These are phyloP conservation scores for Penicillium pulvis DNA, from an alignment of 495 filamentous ascomycete species.

Conservation along the genomic window DNA sequence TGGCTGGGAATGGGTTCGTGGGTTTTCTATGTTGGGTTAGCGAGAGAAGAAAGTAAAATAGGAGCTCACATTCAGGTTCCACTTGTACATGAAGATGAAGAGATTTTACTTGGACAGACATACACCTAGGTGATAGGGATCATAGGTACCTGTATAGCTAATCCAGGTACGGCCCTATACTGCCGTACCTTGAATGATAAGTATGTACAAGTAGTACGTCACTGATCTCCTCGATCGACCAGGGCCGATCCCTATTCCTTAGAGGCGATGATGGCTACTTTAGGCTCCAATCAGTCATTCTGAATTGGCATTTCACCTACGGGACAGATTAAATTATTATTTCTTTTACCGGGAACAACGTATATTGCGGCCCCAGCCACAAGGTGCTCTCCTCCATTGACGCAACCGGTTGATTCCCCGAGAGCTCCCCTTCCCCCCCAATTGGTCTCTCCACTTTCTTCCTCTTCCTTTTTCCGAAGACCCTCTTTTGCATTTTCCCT, in stretches of 20 bases:
- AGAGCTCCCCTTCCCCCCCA: constrained; percentile 1
- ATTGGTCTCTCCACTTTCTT: constrained; percentile 12
- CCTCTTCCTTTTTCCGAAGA: constrained; percentile 6
- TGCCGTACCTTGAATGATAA: no score
- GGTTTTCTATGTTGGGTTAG: not conserved
- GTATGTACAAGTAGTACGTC: not conserved
- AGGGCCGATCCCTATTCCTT: not conserved
- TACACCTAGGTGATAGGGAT: no score
- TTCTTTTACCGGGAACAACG: not conserved
- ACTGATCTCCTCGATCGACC: constrained; percentile 2
- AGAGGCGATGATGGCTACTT: not conserved
- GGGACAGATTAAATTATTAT: not conserved
- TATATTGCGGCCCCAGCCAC: constrained; percentile 3
- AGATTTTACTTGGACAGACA: not conserved
- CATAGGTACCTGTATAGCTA: no score
- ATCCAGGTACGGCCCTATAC: no score
- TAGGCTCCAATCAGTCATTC: constrained; percentile 4
- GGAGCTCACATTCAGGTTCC: not conserved
- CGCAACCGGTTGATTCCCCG: constrained; percentile 5
- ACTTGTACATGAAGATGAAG: not conserved
- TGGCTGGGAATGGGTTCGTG: constrained; percentile 1
- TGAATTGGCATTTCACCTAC: not conserved
- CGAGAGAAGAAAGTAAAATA: not conserved
- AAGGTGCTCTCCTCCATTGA: constrained; percentile 5
- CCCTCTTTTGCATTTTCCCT: not conserved